Evolutionary conservation across 2,329 filamentous ascomycete species (phyloP), one percentile per base, ranked within the genome.

Genomic region (Lachnellula arida): DNA sequence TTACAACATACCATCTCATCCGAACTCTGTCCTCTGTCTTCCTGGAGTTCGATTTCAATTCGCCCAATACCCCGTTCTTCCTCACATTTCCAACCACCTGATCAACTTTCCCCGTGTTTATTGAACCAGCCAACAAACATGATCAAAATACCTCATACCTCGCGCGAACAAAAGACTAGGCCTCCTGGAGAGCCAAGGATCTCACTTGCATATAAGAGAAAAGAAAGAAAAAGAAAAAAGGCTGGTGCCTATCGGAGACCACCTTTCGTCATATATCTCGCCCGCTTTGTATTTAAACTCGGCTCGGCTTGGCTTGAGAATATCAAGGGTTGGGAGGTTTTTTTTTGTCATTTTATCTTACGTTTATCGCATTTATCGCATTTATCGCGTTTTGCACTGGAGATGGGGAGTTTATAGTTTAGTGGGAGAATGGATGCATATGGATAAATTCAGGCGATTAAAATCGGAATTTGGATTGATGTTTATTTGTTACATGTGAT

Each of bases 151-250:
- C 25, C 25, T 28, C 25, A 2, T 9, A 28, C 28, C 28, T 23
- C 22, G 3, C 22, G 22, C 22, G 22, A 28, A 9, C 8, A 28
- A 28, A 9, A 3, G 8, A 28, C 8, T 28, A 8, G 8, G 28
- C 42, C 59, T 60, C 53, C 54, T 46, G 56, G 49, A 35, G 53
- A 48, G 57, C 51, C 55, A 56, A 53, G 42, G 42, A 43, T 23
- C 35, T 55, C 47, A 28, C 43, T 55, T 40, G 2, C 37, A 15
- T 5, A 15, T 39, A n/a, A 39, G 8, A 43, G 8, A 6, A 44
- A 19, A 17, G 22, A 22, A 22, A 44, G 23, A 44, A 6, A 44
- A 19, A 17, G 22, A 22, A 22, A 44, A 44, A 44, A 44, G 19
- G n/a, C 42, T 44, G 15, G 37, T 28, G 28, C 28, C 28, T 28